Conservation (phyloP, 176 grass and related monocot species). For the Bromus sterilis region DNA sequence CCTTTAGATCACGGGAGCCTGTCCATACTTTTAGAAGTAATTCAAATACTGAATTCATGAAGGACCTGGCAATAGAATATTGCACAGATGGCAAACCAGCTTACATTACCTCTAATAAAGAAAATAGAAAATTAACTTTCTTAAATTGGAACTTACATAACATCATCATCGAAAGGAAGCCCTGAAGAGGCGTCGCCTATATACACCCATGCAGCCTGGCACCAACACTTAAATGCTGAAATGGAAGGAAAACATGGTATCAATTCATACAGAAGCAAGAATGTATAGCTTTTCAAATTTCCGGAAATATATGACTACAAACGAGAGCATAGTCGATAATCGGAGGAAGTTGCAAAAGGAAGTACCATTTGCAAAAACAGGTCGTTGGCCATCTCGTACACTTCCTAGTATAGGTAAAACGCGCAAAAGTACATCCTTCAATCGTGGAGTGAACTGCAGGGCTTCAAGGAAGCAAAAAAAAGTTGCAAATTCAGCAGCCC, state of each 20-base stretch:
- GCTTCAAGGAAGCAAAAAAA: constrained; percentile 54
- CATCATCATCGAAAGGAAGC: constrained; percentile 72
- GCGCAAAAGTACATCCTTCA: constrained; percentile 89
- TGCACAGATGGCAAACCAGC: neutral
- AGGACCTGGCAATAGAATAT: constrained; percentile 59
- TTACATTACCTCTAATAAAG: constrained; percentile 16
- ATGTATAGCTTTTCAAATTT: neutral
- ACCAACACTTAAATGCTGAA: constrained; percentile 98
- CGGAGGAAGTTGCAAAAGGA: constrained; percentile 24
- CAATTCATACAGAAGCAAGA: neutral
- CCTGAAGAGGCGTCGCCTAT: constrained; percentile 65
- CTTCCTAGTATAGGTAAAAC: constrained; percentile 96
- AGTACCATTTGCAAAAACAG: constrained; percentile 95
- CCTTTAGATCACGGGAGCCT: constrained; percentile 81
- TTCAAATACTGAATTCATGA: constrained; percentile 99
- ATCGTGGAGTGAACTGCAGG: constrained; percentile 86
- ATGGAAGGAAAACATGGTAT: constrained; percentile 1
- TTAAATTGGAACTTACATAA: constrained; percentile 66
- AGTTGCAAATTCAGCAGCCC: constrained; percentile 50
- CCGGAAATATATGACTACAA: neutral
- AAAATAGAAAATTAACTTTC: neutral
- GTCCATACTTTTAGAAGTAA: constrained; percentile 89
- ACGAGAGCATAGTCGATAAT: constrained; percentile 1
- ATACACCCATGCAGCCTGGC: constrained; percentile 89
- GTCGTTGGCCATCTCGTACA: constrained; percentile 71